phyloP scores from a whole-genome alignment of 768 basidiomycete genomes.

The Termitomyces sp. region DNA sequence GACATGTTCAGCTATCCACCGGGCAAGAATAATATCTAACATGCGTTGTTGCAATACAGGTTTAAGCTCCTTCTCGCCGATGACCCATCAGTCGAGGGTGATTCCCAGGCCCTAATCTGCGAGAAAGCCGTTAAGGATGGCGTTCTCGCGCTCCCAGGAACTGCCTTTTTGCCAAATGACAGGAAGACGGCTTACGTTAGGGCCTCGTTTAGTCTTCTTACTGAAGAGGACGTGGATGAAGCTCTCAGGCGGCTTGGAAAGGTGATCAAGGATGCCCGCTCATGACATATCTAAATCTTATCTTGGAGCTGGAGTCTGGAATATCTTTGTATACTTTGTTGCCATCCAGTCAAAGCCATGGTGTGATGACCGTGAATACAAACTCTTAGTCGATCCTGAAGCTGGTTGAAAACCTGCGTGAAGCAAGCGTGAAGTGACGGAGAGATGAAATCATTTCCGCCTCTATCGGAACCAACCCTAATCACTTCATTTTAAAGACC shows the following conservation, averaged over 20 bases:
- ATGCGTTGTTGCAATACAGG: constrained; percentile 29
- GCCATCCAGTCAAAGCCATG: background rate
- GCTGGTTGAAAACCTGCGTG: background rate
- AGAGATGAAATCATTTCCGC: too few species aligned
- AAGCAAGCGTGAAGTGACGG: background rate
- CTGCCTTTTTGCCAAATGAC: constrained; percentile 65
- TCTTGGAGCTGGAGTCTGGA: background rate
- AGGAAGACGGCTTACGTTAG: constrained; percentile 68
- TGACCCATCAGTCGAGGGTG: constrained; percentile 34
- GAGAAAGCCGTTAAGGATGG: constrained; percentile 67
- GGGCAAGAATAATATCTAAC: background rate
- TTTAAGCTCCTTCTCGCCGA: constrained; percentile 53
- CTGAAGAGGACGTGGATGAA: constrained; percentile 63
- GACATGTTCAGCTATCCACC: constrained; percentile 5
- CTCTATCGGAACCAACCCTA: too few species aligned
- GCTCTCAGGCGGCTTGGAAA: constrained; percentile 54
- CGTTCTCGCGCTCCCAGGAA: constrained; percentile 82
- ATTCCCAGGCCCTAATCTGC: constrained; percentile 64
- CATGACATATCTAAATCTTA: background rate
- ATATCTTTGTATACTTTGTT: background rate
- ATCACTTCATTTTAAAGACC: too few species aligned
- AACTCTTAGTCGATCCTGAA: background rate
- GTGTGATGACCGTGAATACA: background rate
- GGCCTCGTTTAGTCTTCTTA: constrained; percentile 67
- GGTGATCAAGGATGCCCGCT: constrained; percentile 23